Base-by-base conservation (phyloP, 2,329 filamentous ascomycete genomes). In the Stagonosporopsis chrysanthemi region DNA sequence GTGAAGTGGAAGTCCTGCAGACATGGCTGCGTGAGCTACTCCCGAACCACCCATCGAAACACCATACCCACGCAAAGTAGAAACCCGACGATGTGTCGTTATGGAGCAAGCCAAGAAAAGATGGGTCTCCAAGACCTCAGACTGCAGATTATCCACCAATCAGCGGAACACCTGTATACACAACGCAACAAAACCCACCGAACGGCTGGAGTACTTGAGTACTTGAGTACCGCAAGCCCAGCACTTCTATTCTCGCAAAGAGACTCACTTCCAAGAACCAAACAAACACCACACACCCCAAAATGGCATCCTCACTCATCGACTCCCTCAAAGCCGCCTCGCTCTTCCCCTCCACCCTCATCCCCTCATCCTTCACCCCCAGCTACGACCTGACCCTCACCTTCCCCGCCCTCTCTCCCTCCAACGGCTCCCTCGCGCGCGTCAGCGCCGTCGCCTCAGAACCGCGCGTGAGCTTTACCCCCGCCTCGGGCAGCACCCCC, bases 301-400 rank as follows among this genome's bases (percentile, higher is more conserved):
- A 36, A 15, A 60, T 60, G 57, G 47, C 57, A 5, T 35, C 26
- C 26, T 35, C 41, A 44, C 65, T 75, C 44, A 42, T 74, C 38
- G 47, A 61, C 22, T 68, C 65, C 17, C 67, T 75, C 3, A 62
- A 60, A 24, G 46, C 45, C 35, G 72, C 71, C 26, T 57, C 56
- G 3, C 68, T 75, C 26, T 65, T 74, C 8, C 72, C 72, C 12
- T 73, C 71, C 9, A 46, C 56, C 19, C 43, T 84, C 40, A 79
- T 84, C 38, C 77, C 80, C 0, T 60, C 69, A 9, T 63, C 60
- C 24, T 84, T 84, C 67, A 71, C 68, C 41, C 80, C 82, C 1
- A 74, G 71, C 3, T 76, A 78, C 5, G 61, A 76, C 31, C 74
- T 84, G 5, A 58, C 60, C 7, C 66, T 84, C 14, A 64, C 72